phyloP scores from a whole-genome alignment of 163 green algal species.

The Chlamydomonas reinhardtii region DNA sequence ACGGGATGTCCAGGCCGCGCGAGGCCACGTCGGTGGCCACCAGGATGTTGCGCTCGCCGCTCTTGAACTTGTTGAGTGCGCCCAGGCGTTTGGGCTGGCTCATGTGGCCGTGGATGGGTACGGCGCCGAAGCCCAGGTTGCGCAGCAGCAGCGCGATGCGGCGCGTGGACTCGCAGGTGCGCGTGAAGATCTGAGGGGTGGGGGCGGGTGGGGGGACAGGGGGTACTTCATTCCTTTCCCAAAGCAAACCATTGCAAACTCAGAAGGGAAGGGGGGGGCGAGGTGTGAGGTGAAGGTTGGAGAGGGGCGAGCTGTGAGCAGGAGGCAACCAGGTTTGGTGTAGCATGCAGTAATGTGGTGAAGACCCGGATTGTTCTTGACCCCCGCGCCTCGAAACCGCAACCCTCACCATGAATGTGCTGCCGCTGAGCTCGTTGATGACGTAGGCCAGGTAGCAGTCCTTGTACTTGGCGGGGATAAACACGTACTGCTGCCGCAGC shows the following conservation, averaged over 20 bases:
- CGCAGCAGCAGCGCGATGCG: slow-evolving; percentile 92
- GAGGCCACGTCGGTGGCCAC: slow-evolving; percentile 94
- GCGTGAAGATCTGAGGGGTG: slow-evolving; percentile 92
- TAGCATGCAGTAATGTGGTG: no score
- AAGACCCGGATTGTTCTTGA: no score
- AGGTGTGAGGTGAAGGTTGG: no score
- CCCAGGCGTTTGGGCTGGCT: slow-evolving; percentile 95
- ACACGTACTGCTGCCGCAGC: slow-evolving; percentile 97
- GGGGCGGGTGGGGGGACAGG: background rate
- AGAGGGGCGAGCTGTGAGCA: no score
- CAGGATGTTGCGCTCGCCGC: slow-evolving; percentile 59
- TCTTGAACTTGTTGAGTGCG: slow-evolving; percentile 98
- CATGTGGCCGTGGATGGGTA: slow-evolving; percentile 99
- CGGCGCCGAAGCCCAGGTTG: slow-evolving; percentile 95
- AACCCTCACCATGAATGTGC: slow-evolving; percentile 87
- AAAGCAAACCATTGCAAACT: no score
- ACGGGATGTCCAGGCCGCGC: slow-evolving; percentile 95
- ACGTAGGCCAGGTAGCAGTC: slow-evolving; percentile 95
- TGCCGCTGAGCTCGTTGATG: slow-evolving; percentile 94
- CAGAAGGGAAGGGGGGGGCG: no score
- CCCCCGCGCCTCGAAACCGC: no score
- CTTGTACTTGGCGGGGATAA: slow-evolving; percentile 99
- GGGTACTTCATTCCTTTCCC: no score
- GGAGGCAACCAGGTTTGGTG: no score
- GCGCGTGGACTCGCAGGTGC: slow-evolving; percentile 95